phyloP scores from a whole-genome alignment of 805 yeast genomes.

The Candida odintsovae region DNA sequence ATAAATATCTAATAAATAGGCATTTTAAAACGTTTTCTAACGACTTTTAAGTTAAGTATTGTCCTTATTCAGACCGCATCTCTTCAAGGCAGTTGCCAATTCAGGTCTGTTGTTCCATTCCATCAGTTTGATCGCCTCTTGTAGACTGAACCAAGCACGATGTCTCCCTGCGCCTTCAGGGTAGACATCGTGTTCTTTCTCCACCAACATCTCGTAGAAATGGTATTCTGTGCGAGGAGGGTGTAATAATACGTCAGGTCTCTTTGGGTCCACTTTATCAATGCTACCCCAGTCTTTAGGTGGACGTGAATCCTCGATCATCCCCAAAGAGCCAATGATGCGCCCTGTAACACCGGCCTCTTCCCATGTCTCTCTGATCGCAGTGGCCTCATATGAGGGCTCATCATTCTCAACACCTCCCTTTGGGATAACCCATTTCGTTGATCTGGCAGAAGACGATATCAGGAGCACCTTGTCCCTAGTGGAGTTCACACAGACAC shows the following conservation, averaged over 20 bases:
- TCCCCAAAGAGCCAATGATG: slow-evolving; percentile 50
- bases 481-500: slow-evolving; percentile 60
- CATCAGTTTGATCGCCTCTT: slow-evolving; percentile 61
- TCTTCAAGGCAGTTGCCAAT: slow-evolving; percentile 54
- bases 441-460: slow-evolving; percentile 61
- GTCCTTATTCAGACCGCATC: slow-evolving; percentile 38
- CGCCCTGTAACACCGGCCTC: slow-evolving; percentile 87
- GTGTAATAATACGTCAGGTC: slow-evolving; percentile 25
- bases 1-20: neutral
- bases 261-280: slow-evolving; percentile 15
- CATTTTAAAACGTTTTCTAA: neutral
- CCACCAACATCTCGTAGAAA: slow-evolving; percentile 71
- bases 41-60: too few species aligned
- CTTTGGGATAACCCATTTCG: slow-evolving; percentile 87
- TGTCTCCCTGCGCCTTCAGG: slow-evolving; percentile 66
- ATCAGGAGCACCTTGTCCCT: slow-evolving; percentile 69
- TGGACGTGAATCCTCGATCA: slow-evolving; percentile 56
- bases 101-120: slow-evolving; percentile 58
- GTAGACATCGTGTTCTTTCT: slow-evolving; percentile 52
- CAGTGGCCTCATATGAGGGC: slow-evolving; percentile 34
- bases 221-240: slow-evolving; percentile 84
- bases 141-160: slow-evolving; percentile 70
- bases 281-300: slow-evolving; percentile 37
- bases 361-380: slow-evolving; percentile 94
- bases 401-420: slow-evolving; percentile 95